These are phyloP conservation scores for Boletus rubropictus DNA, from an alignment of 768 basidiomycete genomes.

Conservation along the genomic window DNA sequence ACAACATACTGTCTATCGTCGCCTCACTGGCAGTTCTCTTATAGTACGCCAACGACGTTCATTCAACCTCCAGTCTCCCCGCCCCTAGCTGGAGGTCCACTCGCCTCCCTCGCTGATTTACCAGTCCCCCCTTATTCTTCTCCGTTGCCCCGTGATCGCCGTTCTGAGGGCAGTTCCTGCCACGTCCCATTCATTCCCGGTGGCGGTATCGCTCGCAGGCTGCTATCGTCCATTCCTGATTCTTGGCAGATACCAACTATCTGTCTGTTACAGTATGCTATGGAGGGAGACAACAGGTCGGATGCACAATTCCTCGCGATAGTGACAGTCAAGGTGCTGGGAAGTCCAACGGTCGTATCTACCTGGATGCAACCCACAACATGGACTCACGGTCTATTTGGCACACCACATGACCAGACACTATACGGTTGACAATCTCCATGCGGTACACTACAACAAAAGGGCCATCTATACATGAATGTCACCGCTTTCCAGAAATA, in stretches of 20 bases:
- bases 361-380: constrained; percentile 60
- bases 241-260: constrained; percentile 50
- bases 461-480: neutral
- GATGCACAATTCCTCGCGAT: constrained; percentile 64
- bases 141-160: constrained; percentile 36
- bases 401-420: constrained; percentile 65
- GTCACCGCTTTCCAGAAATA: constrained; percentile 59
- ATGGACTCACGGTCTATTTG: constrained; percentile 60
- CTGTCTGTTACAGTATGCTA: constrained; percentile 64
- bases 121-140: constrained; percentile 53
- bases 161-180: constrained; percentile 21
- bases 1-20: neutral
- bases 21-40: constrained; percentile 2
- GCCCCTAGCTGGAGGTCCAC: constrained; percentile 38
- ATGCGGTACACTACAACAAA: neutral
- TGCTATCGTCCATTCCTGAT: constrained; percentile 52
- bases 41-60: constrained; percentile 63
- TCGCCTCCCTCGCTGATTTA: constrained; percentile 40
- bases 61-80: constrained; percentile 42
- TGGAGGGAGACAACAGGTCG: constrained; percentile 76
- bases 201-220: constrained; percentile 64
- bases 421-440: constrained; percentile 50
- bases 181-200: constrained; percentile 71
- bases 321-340: constrained; percentile 46
- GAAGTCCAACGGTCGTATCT: constrained; percentile 25